Evolutionary conservation across 495 filamentous ascomycete species (phyloP).

Genomic region (Aspergillus affinis): DNA sequence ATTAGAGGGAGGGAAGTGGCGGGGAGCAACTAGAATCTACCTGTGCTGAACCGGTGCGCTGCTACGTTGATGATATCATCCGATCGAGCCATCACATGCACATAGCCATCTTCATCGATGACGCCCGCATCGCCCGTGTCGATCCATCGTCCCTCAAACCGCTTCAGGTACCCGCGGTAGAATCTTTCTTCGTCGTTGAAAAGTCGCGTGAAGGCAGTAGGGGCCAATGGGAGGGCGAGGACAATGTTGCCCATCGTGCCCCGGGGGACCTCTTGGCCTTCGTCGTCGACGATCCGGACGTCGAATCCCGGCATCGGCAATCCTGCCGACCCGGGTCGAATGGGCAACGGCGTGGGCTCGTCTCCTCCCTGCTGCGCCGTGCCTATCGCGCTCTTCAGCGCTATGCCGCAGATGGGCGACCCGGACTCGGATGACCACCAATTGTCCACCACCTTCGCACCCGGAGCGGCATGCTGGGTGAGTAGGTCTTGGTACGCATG

Average conservation of each 20-base stretch:
- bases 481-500: conserved; percentile 74
- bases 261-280: conserved; percentile 62
- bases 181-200: conserved; percentile 84
- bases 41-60: conserved; percentile 87
- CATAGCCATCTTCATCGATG: conserved; percentile 78
- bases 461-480: conserved; percentile 56
- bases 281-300: conserved; percentile 77
- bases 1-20: too few species aligned
- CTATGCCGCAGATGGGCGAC: conserved; percentile 81
- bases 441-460: conserved; percentile 79
- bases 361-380: conserved; percentile 4
- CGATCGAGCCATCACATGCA: conserved; percentile 80
- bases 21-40: conserved; percentile 39
- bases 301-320: conserved; percentile 91
- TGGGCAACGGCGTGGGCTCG: conserved; percentile 37
- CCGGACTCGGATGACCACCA: conserved; percentile 97
- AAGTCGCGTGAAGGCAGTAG: conserved; percentile 79
- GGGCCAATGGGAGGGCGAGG: conserved; percentile 74
- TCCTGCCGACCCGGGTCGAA: conserved; percentile 84
- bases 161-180: conserved; percentile 74
- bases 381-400: conserved; percentile 49
- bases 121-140: conserved; percentile 91
- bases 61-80: conserved; percentile 97
- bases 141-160: conserved; percentile 77
- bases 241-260: conserved; percentile 93